These are phyloP conservation scores for Aspergillus texensis DNA, from an alignment of 2,329 filamentous ascomycete species.

Conservation along the genomic window DNA sequence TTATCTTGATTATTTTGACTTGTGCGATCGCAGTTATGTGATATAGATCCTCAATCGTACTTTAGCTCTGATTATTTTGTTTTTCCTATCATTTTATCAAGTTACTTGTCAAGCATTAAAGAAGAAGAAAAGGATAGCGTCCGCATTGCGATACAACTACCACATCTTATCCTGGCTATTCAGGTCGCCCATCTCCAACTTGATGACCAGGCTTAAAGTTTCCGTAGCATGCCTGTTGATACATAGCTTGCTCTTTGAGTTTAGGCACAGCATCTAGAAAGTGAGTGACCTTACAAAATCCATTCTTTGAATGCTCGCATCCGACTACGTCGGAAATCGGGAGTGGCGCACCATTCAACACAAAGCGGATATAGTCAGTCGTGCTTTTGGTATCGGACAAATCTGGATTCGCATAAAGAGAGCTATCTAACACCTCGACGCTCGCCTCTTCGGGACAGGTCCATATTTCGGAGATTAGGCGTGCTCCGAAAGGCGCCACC, in stretches of 20 bases:
- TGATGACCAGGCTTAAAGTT: constrained; percentile 27
- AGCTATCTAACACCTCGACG: constrained; percentile 41
- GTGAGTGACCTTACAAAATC: constrained; percentile 31
- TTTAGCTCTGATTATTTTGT: neutral
- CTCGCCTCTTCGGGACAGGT: constrained; percentile 44
- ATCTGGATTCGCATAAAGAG: constrained; percentile 35
- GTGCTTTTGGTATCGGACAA: constrained; percentile 17
- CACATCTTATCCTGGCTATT: neutral
- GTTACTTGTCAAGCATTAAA: neutral
- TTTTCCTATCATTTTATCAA: neutral
- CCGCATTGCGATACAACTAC: neutral
- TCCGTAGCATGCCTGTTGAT: constrained; percentile 34
- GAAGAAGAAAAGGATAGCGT: too few relatives aligned
- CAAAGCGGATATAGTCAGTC: constrained; percentile 32
- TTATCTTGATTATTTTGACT: neutral
- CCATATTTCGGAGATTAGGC: constrained; percentile 60
- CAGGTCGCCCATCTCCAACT: constrained; percentile 28
- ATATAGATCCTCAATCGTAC: neutral
- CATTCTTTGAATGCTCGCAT: constrained; percentile 28
- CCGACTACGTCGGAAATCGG: constrained; percentile 30
- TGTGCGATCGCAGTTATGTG: neutral
- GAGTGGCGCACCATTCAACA: constrained; percentile 34
- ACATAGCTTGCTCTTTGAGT: constrained; percentile 30
- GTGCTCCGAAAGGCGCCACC: constrained; percentile 58
- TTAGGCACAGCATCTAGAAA: constrained; percentile 28